Evolutionary conservation across 2,329 filamentous ascomycete species (phyloP).

Genomic region (Akanthomyces uredinophilus): DNA sequence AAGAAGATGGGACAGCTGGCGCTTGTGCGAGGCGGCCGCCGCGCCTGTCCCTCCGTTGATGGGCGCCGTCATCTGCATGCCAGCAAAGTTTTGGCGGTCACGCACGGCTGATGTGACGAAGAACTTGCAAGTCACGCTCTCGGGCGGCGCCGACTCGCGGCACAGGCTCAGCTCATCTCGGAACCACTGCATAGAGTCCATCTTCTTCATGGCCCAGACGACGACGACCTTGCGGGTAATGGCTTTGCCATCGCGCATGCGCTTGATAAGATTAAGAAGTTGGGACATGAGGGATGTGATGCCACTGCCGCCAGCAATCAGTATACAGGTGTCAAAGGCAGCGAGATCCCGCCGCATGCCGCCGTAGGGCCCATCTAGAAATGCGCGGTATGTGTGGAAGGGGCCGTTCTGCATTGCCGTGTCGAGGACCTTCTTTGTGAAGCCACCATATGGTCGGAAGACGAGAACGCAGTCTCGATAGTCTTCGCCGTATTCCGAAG

Average conservation of each 20-base stretch:
- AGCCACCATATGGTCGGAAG: slow-evolving; percentile 86
- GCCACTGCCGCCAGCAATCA: slow-evolving; percentile 90
- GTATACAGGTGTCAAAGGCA: slow-evolving; percentile 86
- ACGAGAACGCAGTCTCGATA: slow-evolving; percentile 87
- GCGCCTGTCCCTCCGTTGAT: slow-evolving; percentile 18
- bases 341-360: slow-evolving; percentile 87
- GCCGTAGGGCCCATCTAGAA: slow-evolving; percentile 90
- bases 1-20: slow-evolving; percentile 68
- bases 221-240: slow-evolving; percentile 87
- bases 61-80: slow-evolving; percentile 42
- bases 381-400: slow-evolving; percentile 87
- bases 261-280: slow-evolving; percentile 87
- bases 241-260: slow-evolving; percentile 91
- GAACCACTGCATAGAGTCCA: slow-evolving; percentile 97
- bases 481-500: slow-evolving; percentile 81
- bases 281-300: slow-evolving; percentile 93
- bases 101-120: slow-evolving; percentile 72
- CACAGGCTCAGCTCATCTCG: slow-evolving; percentile 90
- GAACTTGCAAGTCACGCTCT: slow-evolving; percentile 89
- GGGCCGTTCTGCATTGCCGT: slow-evolving; percentile 80
- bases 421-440: slow-evolving; percentile 79
- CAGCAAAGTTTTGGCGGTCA: slow-evolving; percentile 24
- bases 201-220: slow-evolving; percentile 86
- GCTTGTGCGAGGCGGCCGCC: slow-evolving; percentile 19
- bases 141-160: slow-evolving; percentile 79